Percentiles rank a stretch among this genome's conserved stretches.
Evolutionary conservation across 352 stramenopile genomes (phyloP).

Genomic region (Saprolegnia parasitica): DNA sequence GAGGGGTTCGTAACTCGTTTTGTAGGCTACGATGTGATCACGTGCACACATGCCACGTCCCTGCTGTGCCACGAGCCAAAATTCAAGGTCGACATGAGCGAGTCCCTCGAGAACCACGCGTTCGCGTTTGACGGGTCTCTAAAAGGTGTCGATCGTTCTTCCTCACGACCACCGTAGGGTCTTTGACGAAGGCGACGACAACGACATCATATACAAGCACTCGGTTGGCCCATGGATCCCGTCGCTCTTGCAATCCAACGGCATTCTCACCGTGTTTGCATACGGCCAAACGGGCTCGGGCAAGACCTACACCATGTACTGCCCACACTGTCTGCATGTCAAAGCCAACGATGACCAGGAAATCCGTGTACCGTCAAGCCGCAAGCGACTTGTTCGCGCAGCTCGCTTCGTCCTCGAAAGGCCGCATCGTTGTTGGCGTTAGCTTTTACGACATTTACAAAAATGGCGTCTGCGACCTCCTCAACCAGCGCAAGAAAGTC

Average conservation of each 20-base stretch:
- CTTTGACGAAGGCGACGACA: slow-evolving; percentile 90
- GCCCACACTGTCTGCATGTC: too few species aligned
- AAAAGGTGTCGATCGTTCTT: neutral
- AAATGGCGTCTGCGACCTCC: slow-evolving; percentile 91
- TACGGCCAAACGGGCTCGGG: slow-evolving; percentile 96
- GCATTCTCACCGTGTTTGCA: slow-evolving; percentile 89
- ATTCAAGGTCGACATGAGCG: slow-evolving; percentile 62
- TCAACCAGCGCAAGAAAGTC: slow-evolving; percentile 84
- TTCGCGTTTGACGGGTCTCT: slow-evolving; percentile 59
- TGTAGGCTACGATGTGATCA: slow-evolving; percentile 52
- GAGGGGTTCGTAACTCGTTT: neutral
- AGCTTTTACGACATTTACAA: slow-evolving; percentile 98
- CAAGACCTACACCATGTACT: slow-evolving; percentile 94
- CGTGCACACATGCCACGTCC: slow-evolving; percentile 36
- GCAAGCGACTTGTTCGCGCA: slow-evolving; percentile 55
- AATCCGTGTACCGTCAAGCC: slow-evolving; percentile 60
- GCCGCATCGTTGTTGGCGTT: slow-evolving; percentile 67
- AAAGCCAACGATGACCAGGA: slow-evolving; percentile 13
- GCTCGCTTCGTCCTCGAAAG: slow-evolving; percentile 26
- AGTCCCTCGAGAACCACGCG: slow-evolving; percentile 60
- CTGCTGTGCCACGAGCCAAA: slow-evolving; percentile 72
- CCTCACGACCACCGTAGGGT: slow-evolving; percentile 31
- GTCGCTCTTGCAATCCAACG: slow-evolving; percentile 35
- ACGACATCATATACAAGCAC: slow-evolving; percentile 86
- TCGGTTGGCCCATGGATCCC: slow-evolving; percentile 57